phyloP scores from a whole-genome alignment of 139 green algal genomes.

The Picochlorum costavermella region DNA sequence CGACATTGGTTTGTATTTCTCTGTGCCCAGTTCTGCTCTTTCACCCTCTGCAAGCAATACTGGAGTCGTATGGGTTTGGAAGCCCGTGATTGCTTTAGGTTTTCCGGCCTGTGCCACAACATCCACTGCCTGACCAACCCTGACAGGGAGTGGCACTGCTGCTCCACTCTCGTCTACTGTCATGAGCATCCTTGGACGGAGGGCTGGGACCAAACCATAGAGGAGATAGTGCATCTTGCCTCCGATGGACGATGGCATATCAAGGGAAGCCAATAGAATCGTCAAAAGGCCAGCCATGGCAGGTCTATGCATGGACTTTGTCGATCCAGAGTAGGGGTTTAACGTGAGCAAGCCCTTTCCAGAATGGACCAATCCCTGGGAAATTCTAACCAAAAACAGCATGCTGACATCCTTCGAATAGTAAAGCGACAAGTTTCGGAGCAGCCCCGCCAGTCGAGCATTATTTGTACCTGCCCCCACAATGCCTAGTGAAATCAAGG shows the following conservation, averaged over 20 bases:
- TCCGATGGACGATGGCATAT: constrained; percentile 67
- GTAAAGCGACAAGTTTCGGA: constrained; percentile 80
- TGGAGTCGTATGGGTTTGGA: constrained; percentile 96
- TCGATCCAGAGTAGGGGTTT: constrained; percentile 81
- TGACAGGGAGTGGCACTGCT: constrained; percentile 74
- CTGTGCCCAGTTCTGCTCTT: constrained; percentile 88
- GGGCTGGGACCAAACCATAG: constrained; percentile 80
- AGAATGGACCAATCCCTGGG: constrained; percentile 74
- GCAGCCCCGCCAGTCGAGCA: constrained; percentile 71
- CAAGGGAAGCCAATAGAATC: constrained; percentile 66
- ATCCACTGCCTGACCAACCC: constrained; percentile 93
- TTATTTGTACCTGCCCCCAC: constrained; percentile 97
- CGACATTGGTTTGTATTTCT: constrained; percentile 81
- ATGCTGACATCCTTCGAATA: constrained; percentile 95
- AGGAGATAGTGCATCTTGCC: constrained; percentile 90
- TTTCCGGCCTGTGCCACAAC: constrained; percentile 92
- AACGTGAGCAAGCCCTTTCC: constrained; percentile 95
- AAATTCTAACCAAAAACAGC: constrained; percentile 73
- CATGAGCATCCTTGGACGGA: constrained; percentile 94
- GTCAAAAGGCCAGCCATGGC: constrained; percentile 73
- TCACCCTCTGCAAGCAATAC: constrained; percentile 88
- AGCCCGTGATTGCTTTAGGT: constrained; percentile 95
- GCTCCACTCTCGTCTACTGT: constrained; percentile 84
- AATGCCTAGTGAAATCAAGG: constrained; percentile 82
- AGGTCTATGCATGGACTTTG: constrained; percentile 72